Evolutionary conservation across 1,284 basidiomycete species (phyloP).

Genomic region (Lignosus rhinocerotis): DNA sequence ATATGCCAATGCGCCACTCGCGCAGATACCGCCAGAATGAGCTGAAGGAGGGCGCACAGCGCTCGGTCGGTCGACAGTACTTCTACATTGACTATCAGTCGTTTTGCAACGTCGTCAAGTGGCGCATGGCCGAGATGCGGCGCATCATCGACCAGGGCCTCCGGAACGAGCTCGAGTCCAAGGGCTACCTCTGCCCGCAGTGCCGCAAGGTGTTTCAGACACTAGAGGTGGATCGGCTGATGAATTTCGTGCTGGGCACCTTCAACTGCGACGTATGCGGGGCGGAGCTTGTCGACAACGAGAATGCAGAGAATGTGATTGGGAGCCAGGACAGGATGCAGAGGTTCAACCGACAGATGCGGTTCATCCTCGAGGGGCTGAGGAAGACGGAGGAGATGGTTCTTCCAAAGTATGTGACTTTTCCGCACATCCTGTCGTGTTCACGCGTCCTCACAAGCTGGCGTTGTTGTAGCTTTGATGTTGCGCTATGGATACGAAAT

Average conservation of each 20-base stretch:
- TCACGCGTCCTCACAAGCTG: background rate
- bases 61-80: constrained; percentile 83
- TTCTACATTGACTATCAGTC: constrained; percentile 96
- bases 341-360: constrained; percentile 91
- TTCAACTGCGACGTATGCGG: constrained; percentile 81
- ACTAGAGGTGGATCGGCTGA: constrained; percentile 82
- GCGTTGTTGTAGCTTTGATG: constrained; percentile 66
- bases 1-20: background rate
- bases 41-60: constrained; percentile 79
- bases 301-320: constrained; percentile 81
- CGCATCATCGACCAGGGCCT: constrained; percentile 86
- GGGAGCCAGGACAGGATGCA: constrained; percentile 94
- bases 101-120: constrained; percentile 97
- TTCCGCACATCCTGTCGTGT: background rate
- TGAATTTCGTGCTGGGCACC: constrained; percentile 63
- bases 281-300: constrained; percentile 88
- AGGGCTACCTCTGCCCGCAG: constrained; percentile 93
- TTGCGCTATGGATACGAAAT: constrained; percentile 74
- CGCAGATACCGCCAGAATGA: constrained; percentile 82
- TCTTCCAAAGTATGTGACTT: constrained; percentile 60
- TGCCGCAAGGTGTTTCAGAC: constrained; percentile 87
- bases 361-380: constrained; percentile 83
- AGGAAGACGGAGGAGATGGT: constrained; percentile 89
- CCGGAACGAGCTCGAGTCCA: constrained; percentile 93
- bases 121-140: constrained; percentile 95